A percentile compares a stretch with the other conserved stretches of the same genome.
Conservation (phyloP, 2,329 filamentous ascomycete genomes). For the Colletotrichum shisoi region DNA sequence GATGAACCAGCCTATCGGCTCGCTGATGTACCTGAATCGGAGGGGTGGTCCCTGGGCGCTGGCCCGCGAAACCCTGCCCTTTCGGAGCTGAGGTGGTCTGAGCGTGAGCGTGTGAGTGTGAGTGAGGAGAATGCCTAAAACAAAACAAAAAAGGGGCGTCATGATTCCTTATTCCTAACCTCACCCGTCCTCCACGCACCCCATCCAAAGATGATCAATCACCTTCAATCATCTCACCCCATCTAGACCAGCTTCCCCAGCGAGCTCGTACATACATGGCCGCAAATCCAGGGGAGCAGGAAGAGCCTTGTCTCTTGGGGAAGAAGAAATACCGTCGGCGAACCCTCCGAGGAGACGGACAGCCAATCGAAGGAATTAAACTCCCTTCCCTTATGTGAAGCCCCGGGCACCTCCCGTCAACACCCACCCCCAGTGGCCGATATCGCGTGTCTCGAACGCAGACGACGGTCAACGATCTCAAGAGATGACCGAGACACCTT, state of each 20-base stretch:
- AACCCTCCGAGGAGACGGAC: background rate
- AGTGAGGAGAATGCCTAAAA: background rate
- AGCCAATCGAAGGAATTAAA: background rate
- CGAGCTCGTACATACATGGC: background rate
- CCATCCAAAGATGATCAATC: too few species aligned
- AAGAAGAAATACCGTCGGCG: background rate
- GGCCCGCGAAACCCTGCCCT: conserved; percentile 1
- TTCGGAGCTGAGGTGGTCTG: background rate
- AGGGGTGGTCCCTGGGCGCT: background rate
- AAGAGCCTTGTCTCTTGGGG: background rate
- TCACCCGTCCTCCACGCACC: too few species aligned
- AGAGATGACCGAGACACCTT: conserved; percentile 25
- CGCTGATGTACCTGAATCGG: conserved; percentile 16
- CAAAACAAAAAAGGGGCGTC: background rate
- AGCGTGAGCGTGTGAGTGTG: background rate
- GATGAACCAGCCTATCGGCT: conserved; percentile 10
- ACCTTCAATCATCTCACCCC: background rate
- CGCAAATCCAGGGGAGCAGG: background rate
- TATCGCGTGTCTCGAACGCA: background rate
- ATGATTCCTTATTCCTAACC: background rate
- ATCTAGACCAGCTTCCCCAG: background rate
- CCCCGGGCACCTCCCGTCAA: background rate
- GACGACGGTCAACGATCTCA: conserved; percentile 10
- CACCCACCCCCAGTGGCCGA: background rate
- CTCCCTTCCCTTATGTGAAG: too few species aligned